phyloP scores from a whole-genome alignment of 345 rosid species.

The Cardiospermum halicacabum region DNA sequence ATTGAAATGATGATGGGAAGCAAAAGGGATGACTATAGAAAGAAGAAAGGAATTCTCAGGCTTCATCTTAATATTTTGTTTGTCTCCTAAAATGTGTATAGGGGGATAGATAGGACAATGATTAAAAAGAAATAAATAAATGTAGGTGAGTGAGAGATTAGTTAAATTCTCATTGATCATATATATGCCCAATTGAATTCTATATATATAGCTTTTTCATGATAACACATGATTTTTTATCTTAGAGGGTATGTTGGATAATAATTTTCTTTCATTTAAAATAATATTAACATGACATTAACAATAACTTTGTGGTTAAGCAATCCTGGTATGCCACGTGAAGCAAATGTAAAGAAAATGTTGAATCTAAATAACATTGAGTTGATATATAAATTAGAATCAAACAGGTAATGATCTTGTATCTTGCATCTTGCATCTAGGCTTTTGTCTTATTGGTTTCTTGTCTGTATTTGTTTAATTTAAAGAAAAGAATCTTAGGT shows the following conservation, averaged over 20 bases:
- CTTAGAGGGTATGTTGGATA: not conserved
- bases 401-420: not conserved
- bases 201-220: not conserved
- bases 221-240: not conserved
- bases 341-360: slow-evolving; percentile 3
- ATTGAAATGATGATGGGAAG: not conserved
- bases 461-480: not conserved
- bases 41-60: not conserved
- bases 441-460: not conserved
- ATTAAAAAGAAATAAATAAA: too few species aligned
- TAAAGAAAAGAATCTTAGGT: not conserved
- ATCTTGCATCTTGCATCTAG: too few species aligned
- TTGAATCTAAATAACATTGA: not conserved
- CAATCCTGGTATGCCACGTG: not conserved
- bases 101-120: not conserved
- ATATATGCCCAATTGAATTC: not conserved
- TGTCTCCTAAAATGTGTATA: not conserved
- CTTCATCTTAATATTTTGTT: not conserved
- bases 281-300: not conserved
- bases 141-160: not conserved
- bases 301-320: not conserved
- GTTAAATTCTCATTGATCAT: not conserved
- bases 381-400: not conserved
- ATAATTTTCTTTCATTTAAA: not conserved
- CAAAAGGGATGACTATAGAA: not conserved